A percentile compares a stretch with the other conserved stretches of the same genome.
phyloP scores from a whole-genome alignment of 331 rosid genomes.

The Pyrus hybrid region DNA sequence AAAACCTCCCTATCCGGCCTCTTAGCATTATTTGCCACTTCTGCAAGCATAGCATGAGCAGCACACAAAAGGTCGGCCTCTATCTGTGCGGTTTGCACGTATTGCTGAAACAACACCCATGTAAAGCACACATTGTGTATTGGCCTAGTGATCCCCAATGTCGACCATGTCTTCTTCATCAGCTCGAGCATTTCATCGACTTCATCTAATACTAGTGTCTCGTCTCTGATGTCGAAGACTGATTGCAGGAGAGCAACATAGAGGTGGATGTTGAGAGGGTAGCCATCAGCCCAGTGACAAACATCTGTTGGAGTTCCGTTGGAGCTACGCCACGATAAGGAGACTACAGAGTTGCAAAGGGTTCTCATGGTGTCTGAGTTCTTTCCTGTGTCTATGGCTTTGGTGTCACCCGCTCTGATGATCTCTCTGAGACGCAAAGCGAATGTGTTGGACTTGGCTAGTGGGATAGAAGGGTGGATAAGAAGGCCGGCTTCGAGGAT shows the following conservation, averaged over 20 bases:
- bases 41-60: slow-evolving; percentile 58
- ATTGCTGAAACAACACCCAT: slow-evolving; percentile 80
- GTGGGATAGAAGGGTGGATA: slow-evolving; percentile 51
- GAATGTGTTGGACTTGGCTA: slow-evolving; percentile 49
- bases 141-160: slow-evolving; percentile 54
- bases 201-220: slow-evolving; percentile 79
- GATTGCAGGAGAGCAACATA: slow-evolving; percentile 68
- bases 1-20: slow-evolving; percentile 44
- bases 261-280: slow-evolving; percentile 65
- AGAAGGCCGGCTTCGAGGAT: slow-evolving; percentile 72
- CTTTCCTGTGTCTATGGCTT: slow-evolving; percentile 57
- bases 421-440: slow-evolving; percentile 78
- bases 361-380: slow-evolving; percentile 85
- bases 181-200: slow-evolving; percentile 87
- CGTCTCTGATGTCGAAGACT: slow-evolving; percentile 66
- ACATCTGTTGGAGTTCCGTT: slow-evolving; percentile 72
- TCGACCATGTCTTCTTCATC: slow-evolving; percentile 83
- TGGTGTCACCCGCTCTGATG: slow-evolving; percentile 28
- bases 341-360: slow-evolving; percentile 77
- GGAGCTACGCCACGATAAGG: slow-evolving; percentile 76
- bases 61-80: slow-evolving; percentile 79
- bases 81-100: slow-evolving; percentile 52
- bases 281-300: slow-evolving; percentile 98
- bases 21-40: slow-evolving; percentile 73
- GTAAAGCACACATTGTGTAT: slow-evolving; percentile 75